Conservation (phyloP, 768 basidiomycete genomes). For the Infundibulicybe gibba region DNA sequence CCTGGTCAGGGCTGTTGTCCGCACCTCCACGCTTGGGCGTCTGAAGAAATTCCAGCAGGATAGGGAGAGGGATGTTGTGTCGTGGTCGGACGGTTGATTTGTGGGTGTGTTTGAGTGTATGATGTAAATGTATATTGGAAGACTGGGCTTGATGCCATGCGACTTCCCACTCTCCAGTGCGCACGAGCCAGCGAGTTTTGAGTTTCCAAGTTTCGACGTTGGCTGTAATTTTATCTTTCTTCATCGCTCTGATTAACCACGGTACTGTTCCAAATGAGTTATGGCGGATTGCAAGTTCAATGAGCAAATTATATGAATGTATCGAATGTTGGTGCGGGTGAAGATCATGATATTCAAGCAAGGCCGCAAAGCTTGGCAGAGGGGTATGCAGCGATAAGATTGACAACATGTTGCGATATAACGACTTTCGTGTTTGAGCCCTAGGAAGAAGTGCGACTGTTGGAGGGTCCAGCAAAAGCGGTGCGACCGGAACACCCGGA, state of each 20-base stretch:
- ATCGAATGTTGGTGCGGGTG: slow-evolving; percentile 33
- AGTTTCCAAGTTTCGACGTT: slow-evolving; percentile 58
- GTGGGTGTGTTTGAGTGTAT: not conserved
- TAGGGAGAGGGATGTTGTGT: slow-evolving; percentile 32
- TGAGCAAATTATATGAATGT: slow-evolving; percentile 43
- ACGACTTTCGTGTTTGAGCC: slow-evolving; percentile 23
- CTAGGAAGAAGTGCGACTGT: slow-evolving; percentile 14
- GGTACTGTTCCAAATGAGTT: slow-evolving; percentile 42
- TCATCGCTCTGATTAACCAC: slow-evolving; percentile 47
- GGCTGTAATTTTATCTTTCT: slow-evolving; percentile 29
- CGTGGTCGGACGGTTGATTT: slow-evolving; percentile 3
- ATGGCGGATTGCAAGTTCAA: slow-evolving; percentile 46
- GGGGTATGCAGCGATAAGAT: slow-evolving; percentile 27
- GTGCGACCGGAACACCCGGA: slow-evolving; percentile 5
- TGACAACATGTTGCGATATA: slow-evolving; percentile 41
- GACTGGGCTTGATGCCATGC: slow-evolving; percentile 47
- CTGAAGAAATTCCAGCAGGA: slow-evolving; percentile 65
- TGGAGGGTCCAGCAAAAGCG: not conserved
- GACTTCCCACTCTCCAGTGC: slow-evolving; percentile 50
- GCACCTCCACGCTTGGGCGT: slow-evolving; percentile 32
- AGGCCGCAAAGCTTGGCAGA: slow-evolving; percentile 24
- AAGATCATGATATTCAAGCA: slow-evolving; percentile 49
- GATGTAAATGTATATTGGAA: slow-evolving; percentile 17
- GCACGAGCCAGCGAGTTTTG: slow-evolving; percentile 52
- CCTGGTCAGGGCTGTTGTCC: not conserved